These are phyloP conservation scores for Geotrichum candidum DNA, from an alignment of 1,139 yeast genomes.

Conservation along the genomic window DNA sequence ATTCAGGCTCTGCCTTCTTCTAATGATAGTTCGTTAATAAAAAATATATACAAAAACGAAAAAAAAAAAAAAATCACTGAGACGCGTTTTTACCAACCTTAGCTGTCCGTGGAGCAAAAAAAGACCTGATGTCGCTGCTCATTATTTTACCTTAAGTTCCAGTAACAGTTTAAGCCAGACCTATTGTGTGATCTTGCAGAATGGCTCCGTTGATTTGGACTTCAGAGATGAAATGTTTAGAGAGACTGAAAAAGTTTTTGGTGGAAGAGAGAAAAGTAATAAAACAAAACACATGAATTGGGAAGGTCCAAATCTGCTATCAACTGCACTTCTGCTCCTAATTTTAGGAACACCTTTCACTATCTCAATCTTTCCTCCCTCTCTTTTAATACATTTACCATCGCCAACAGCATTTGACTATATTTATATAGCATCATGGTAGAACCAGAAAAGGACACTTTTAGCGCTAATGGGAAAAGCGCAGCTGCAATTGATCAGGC, in stretches of 20 bases:
- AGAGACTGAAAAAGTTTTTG: background rate
- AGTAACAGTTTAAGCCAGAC: background rate
- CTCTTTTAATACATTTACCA: slow-evolving; percentile 14
- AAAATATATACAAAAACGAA: background rate
- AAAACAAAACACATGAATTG: background rate
- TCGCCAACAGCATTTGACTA: background rate
- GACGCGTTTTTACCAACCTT: slow-evolving; percentile 3
- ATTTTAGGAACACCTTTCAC: background rate
- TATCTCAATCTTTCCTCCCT: background rate
- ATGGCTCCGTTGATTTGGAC: background rate
- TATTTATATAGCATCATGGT: background rate
- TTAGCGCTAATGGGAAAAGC: background rate
- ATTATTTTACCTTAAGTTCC: background rate
- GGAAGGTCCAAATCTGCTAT: background rate
- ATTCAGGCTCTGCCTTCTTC: background rate
- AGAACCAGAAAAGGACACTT: background rate
- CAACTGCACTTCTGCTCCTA: background rate
- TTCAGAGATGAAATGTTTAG: background rate
- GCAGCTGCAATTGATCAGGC: slow-evolving; percentile 11
- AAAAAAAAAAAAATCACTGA: background rate
- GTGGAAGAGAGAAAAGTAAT: background rate
- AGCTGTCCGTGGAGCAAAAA: slow-evolving; percentile 11
- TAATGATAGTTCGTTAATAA: background rate
- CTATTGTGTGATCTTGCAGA: background rate
- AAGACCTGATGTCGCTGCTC: slow-evolving; percentile 14